Base-by-base conservation (phyloP, 1,284 basidiomycete species). In the Vanrija pseudolonga region DNA sequence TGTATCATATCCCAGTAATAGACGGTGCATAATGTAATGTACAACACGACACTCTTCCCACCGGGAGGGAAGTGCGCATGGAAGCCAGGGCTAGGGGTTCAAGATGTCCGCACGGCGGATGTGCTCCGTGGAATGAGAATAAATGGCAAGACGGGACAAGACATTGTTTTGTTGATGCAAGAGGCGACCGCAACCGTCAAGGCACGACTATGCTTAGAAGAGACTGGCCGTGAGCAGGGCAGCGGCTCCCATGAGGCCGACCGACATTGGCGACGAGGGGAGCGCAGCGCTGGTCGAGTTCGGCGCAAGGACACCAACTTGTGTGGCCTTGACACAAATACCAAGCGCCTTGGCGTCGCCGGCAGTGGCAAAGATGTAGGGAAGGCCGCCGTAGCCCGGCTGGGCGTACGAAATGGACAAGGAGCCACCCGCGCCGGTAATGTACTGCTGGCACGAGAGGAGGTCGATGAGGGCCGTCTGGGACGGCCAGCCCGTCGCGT, bases 401-500 rank as follows among this genome's bases (percentile, higher is more conserved):
- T 56, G 56, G 37, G 64, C 46, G 60, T 76, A 76, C 20, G 68
- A 68, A 12, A 77, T 61, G 6, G 65, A 65, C 24, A 77, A 57
- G 14, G 72, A 71, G 23, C 64, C 67, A 40, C 65, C 64, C 0
- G 72, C 61, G 18, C 71, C 73, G 45, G 70, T 66, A 17, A 62
- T 60, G 47, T 59, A 70, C 20, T 63, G 52, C 14, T 61, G 62
- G 59, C 75, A 77, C 22, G 66, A 65, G 20, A 76, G 64, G 6
- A 76, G 62, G 62, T 77, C 75, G 51, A 76, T 59, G 11, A 77
- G 63, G 49, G 60, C 58, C 3, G 69, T 66, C 47, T 63, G 59
- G 5, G 65, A 60, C 18, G 59, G 47, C 69, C 71, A 77, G 22
- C 74, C 74, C 9, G 61, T 65, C 38, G 66, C 57, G 23, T 58